These are phyloP conservation scores for Herpotrichia juniperi DNA, from an alignment of 2,329 filamentous ascomycete species.

Conservation along the genomic window DNA sequence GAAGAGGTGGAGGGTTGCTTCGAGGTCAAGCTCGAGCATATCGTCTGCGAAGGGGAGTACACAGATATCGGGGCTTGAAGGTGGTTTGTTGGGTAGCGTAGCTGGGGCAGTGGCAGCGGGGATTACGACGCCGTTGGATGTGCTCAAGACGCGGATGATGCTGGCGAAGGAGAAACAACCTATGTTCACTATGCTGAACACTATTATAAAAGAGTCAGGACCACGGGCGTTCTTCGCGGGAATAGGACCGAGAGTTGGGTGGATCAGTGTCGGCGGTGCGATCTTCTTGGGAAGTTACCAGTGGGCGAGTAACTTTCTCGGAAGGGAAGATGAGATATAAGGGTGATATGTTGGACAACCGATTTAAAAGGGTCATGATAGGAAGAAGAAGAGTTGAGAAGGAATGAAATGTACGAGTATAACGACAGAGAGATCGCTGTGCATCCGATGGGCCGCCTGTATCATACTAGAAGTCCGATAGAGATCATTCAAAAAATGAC, in stretches of 20 bases:
- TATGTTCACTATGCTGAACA: slow-evolving; percentile 64
- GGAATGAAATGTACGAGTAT: not conserved
- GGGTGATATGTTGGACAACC: not conserved
- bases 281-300: slow-evolving; percentile 96
- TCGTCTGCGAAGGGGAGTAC: slow-evolving; percentile 35
- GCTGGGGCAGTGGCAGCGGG: slow-evolving; percentile 86
- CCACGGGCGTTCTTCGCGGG: slow-evolving; percentile 75
- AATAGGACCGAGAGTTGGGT: slow-evolving; percentile 81
- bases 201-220: slow-evolving; percentile 70
- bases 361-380: too few species aligned
- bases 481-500: too few species aligned
- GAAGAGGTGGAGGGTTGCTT: slow-evolving; percentile 71
- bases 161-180: slow-evolving; percentile 72
- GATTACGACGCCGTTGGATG: slow-evolving; percentile 90
- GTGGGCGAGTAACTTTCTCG: slow-evolving; percentile 79
- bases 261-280: slow-evolving; percentile 93
- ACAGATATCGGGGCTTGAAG: slow-evolving; percentile 74
- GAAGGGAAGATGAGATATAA: slow-evolving; percentile 45
- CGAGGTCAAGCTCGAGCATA: not conserved
- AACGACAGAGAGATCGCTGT: not conserved
- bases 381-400: too few species aligned
- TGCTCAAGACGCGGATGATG: slow-evolving; percentile 97
- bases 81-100: slow-evolving; percentile 81
- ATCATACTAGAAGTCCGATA: not conserved
- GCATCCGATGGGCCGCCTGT: not conserved